Percentiles rank a stretch among this genome's conserved stretches.
Conservation (phyloP, 805 yeast species). For the Candida broadrunensis region DNA sequence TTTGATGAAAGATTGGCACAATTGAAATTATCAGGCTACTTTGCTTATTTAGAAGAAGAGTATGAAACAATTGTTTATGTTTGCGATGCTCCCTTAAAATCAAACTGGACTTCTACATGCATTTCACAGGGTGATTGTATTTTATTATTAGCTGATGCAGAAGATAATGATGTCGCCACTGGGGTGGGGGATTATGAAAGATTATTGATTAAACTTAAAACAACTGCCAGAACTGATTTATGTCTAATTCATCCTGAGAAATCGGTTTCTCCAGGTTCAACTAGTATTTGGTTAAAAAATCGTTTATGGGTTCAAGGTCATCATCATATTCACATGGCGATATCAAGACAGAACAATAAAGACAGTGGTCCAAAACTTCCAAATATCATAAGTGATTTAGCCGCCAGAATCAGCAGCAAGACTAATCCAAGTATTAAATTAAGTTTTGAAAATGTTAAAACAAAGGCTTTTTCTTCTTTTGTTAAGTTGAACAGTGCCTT, state of each 20-base stretch:
- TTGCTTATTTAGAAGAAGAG: conserved; percentile 86
- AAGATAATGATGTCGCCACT: conserved; percentile 52
- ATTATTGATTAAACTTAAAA: conserved; percentile 66
- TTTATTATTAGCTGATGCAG: conserved; percentile 83
- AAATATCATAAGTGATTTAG: conserved; percentile 30
- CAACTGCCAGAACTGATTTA: conserved; percentile 85
- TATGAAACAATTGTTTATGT: conserved; percentile 87
- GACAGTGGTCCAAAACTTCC: conserved; percentile 6
- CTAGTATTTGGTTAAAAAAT: conserved; percentile 78
- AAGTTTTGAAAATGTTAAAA: conserved; percentile 29
- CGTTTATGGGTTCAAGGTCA: conserved; percentile 91
- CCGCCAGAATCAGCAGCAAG: conserved; percentile 28
- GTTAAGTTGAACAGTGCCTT: conserved; percentile 21
- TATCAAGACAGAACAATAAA: conserved; percentile 12
- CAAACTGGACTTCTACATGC: conserved; percentile 90
- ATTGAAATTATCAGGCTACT: conserved; percentile 81
- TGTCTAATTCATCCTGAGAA: conserved; percentile 81
- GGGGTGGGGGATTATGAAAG: conserved; percentile 84
- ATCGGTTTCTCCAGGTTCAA: conserved; percentile 79
- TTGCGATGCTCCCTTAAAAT: conserved; percentile 78
- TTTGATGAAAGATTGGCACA: conserved; percentile 80
- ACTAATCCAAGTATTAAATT: conserved; percentile 32
- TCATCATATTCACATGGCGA: conserved; percentile 80
- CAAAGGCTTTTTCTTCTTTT: conserved; percentile 25
- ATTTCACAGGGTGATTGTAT: conserved; percentile 94